Percentiles rank a stretch among this genome's conserved stretches.
These are phyloP conservation scores for Holtermannia corniformis DNA, from an alignment of 768 basidiomycete species.

Conservation along the genomic window DNA sequence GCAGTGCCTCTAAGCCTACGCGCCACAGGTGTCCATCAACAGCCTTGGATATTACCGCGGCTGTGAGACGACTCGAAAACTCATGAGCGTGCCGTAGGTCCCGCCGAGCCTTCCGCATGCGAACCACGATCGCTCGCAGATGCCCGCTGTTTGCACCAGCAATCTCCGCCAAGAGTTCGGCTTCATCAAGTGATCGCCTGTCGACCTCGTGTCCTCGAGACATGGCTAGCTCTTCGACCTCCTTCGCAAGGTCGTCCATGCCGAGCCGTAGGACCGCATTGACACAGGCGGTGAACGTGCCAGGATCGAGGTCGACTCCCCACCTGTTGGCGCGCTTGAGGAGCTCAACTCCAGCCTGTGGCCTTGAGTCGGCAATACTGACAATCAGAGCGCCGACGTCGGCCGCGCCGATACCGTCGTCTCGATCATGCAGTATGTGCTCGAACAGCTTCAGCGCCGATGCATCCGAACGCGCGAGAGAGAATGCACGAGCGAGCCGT, in stretches of 20 bases:
- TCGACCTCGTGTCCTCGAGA: not conserved
- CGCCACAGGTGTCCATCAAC: not conserved
- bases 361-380: not conserved
- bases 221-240: not conserved
- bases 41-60: not conserved
- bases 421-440: not conserved
- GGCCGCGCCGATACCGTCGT: not conserved
- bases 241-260: not conserved
- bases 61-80: not conserved
- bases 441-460: not conserved
- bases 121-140: too few species aligned
- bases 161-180: too few species aligned
- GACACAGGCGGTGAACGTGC: not conserved
- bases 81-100: not conserved
- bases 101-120: too few species aligned
- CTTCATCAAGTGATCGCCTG: not conserved
- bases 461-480: not conserved
- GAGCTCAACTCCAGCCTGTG: not conserved
- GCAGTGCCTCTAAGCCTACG: not conserved
- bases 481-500: not conserved
- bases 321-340: not conserved
- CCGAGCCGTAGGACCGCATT: not conserved
- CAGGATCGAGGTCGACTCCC: not conserved
- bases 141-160: too few species aligned
- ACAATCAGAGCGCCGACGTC: not conserved